Evolutionary conservation across 805 yeast genomes (phyloP).

Genomic region (Candida stauntonica): DNA sequence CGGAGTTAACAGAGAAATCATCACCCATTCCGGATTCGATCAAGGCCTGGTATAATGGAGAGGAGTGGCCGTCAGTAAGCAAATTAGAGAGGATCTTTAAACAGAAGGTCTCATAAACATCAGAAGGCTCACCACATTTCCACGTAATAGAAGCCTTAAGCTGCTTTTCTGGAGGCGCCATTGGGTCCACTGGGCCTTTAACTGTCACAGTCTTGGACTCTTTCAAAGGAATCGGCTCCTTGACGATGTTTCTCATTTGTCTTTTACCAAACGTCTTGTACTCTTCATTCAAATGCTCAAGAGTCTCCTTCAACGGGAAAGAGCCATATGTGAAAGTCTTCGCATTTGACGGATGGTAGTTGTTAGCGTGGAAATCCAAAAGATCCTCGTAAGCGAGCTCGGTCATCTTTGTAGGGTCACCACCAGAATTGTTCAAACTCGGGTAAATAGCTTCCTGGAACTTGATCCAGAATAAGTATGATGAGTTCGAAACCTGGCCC

Average conservation of each 20-base stretch:
- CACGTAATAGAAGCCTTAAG: conserved; percentile 82
- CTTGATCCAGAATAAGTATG: conserved; percentile 79
- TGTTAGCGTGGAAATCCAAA: conserved; percentile 63
- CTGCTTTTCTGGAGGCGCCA: conserved; percentile 63
- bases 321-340: conserved; percentile 85
- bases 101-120: conserved; percentile 65
- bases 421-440: conserved; percentile 85
- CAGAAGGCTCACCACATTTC: conserved; percentile 72
- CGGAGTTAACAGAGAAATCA: conserved; percentile 84
- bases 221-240: conserved; percentile 29
- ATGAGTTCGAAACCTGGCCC: conserved; percentile 88
- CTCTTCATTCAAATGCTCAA: conserved; percentile 49
- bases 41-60: conserved; percentile 82
- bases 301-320: conserved; percentile 57
- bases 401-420: conserved; percentile 83
- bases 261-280: conserved; percentile 53
- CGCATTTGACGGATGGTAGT: conserved; percentile 90
- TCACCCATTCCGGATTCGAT: conserved; percentile 82
- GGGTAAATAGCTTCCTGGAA: conserved; percentile 84
- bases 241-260: conserved; percentile 29
- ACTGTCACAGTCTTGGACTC: conserved; percentile 34
- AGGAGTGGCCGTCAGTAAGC: conserved; percentile 85
- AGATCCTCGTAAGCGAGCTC: conserved; percentile 70
- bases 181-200: conserved; percentile 80
- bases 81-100: conserved; percentile 67